phyloP scores from a whole-genome alignment of 1,139 yeast genomes.

The Yamadazyma spencermartinsiae region DNA sequence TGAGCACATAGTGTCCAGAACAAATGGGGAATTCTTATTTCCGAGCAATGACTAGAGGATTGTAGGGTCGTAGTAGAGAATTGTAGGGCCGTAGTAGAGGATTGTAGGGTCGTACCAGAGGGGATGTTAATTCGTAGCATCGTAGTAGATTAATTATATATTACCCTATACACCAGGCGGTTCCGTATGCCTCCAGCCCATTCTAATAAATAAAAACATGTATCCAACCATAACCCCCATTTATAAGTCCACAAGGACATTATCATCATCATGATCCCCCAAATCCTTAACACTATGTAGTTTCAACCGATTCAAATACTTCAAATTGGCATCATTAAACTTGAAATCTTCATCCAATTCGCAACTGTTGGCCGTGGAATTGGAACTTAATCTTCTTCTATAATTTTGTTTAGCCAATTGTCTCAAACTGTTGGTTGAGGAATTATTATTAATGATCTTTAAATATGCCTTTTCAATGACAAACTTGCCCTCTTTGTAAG shows the following conservation, averaged over 20 bases:
- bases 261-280: conserved; percentile 10
- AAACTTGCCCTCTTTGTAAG: conserved; percentile 76
- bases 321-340: conserved; percentile 12
- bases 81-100: too few relatives aligned
- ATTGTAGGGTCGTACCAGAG: too few relatives aligned
- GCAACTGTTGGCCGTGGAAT: conserved; percentile 14
- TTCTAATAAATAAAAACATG: not conserved
- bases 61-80: too few relatives aligned
- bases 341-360: conserved; percentile 18
- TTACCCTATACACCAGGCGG: conserved; percentile 1
- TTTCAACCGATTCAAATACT: conserved; percentile 17
- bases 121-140: too few relatives aligned
- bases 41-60: too few relatives aligned
- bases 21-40: too few relatives aligned
- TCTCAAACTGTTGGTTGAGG: conserved; percentile 26
- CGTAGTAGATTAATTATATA: conserved; percentile 3
- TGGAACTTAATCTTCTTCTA: conserved; percentile 26
- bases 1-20: too few relatives aligned
- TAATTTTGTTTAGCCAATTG: conserved; percentile 32
- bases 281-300: conserved; percentile 16
- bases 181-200: not conserved
- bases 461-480: conserved; percentile 58
- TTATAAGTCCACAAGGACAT: conserved; percentile 17
- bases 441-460: conserved; percentile 25
- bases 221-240: too few relatives aligned